phyloP scores from a whole-genome alignment of 208 protist species.

The Naegleria lovaniensis region DNA sequence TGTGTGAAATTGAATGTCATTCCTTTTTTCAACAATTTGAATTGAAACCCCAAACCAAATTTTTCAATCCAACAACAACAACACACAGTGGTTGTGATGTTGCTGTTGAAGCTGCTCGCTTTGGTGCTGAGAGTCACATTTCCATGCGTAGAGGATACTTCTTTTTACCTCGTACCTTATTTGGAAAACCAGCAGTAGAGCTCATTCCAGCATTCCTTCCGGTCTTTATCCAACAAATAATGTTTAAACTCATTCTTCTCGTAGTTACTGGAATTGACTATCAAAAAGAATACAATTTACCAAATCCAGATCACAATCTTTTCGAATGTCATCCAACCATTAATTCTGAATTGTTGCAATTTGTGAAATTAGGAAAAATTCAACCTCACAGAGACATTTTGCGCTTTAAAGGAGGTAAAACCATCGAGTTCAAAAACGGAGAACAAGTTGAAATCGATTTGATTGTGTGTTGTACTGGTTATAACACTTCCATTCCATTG shows the following conservation, averaged over 20 bases:
- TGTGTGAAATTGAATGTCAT: no score
- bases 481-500: conserved; percentile 19
- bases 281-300: conserved; percentile 30
- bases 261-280: conserved; percentile 5
- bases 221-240: conserved; percentile 24
- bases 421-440: conserved; percentile 29
- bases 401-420: conserved; percentile 20
- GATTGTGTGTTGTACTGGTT: conserved; percentile 36
- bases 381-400: conserved; percentile 27
- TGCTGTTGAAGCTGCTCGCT: conserved; percentile 33
- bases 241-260: not conserved
- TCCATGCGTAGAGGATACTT: conserved; percentile 34
- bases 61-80: no score
- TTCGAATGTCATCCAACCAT: conserved; percentile 39
- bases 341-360: conserved; percentile 38
- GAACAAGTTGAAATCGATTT: conserved; percentile 26
- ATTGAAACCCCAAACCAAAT: no score
- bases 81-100: conserved; percentile 11
- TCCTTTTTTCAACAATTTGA: no score
- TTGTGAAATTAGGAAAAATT: conserved; percentile 35
- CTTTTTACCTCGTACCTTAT: conserved; percentile 33
- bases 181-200: conserved; percentile 30
- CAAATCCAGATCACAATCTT: conserved; percentile 34
- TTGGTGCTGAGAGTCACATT: conserved; percentile 14
- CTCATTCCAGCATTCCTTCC: conserved; percentile 24